Percentiles rank a stretch among this genome's conserved stretches.
Conservation (phyloP, 164 flowering plant genomes). For the Annona squamosa region DNA sequence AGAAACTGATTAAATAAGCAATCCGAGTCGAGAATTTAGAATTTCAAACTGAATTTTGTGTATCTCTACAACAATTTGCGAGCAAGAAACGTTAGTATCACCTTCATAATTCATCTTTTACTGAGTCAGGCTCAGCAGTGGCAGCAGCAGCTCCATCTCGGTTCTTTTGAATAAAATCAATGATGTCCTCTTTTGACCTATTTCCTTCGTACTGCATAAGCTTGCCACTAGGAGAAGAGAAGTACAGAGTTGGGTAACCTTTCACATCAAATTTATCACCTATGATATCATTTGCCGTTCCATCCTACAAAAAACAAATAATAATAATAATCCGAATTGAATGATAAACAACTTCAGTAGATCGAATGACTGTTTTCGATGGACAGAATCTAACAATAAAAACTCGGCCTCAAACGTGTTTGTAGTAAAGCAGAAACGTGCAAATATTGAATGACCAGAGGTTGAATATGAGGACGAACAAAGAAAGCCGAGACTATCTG, state of each 20-base stretch:
- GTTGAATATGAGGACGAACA: no score
- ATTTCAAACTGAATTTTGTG: neutral
- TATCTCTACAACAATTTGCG: neutral
- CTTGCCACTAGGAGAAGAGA: slow-evolving; percentile 61
- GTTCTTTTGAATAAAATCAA: slow-evolving; percentile 62
- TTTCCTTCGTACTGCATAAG: slow-evolving; percentile 55
- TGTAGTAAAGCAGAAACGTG: neutral
- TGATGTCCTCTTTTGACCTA: slow-evolving; percentile 57
- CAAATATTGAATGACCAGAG: neutral
- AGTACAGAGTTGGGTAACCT: slow-evolving; percentile 84
- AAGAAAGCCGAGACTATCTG: neutral
- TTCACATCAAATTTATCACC: slow-evolving; percentile 50
- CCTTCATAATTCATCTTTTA: slow-evolving; percentile 54
- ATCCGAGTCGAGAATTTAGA: neutral
- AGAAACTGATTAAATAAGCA: neutral
- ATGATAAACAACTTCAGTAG: neutral
- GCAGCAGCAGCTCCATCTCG: slow-evolving; percentile 31
- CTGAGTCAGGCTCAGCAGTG: slow-evolving; percentile 9
- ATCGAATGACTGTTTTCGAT: neutral
- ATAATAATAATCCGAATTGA: neutral
- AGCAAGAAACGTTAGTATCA: neutral
- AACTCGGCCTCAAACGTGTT: neutral
- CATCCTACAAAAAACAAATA: slow-evolving; percentile 46
- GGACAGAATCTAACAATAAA: neutral
- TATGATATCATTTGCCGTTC: slow-evolving; percentile 77